Conservation (phyloP, 176 grass and related monocot genomes). For the Tillandsia leiboldiana region DNA sequence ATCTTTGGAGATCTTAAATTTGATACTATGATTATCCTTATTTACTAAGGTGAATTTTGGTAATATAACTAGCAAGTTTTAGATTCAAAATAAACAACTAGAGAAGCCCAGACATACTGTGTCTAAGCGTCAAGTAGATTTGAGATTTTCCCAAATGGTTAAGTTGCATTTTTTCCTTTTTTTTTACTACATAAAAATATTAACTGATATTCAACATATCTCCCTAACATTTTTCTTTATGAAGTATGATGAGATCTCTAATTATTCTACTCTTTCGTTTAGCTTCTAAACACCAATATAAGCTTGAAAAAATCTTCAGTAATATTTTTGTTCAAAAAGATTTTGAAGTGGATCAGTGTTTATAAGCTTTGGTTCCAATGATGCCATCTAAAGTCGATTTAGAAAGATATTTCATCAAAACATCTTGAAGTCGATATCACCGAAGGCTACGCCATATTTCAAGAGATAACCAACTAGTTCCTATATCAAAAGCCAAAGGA, state of each 20-base stretch:
- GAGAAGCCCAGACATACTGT: no score
- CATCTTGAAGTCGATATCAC: background rate
- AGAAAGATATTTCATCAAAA: background rate
- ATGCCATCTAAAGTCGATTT: background rate
- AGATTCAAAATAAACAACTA: background rate
- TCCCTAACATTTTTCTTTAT: no score
- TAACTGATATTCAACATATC: no score
- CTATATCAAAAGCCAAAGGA: no score
- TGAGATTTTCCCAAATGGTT: background rate
- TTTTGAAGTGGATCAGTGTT: no score
- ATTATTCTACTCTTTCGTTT: no score
- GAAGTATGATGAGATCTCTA: no score
- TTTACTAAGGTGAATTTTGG: background rate
- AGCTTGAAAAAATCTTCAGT: no score
- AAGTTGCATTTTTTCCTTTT: no score
- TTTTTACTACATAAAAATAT: no score
- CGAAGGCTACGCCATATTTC: background rate
- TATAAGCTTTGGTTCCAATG: background rate
- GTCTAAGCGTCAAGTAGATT: background rate
- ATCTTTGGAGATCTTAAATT: slow-evolving; percentile 14
- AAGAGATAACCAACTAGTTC: background rate
- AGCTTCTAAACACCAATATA: no score
- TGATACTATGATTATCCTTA: background rate
- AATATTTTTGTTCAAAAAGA: no score
- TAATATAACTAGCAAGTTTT: background rate